phyloP scores from a whole-genome alignment of 306 rosid genomes.

The Argentina anserina region DNA sequence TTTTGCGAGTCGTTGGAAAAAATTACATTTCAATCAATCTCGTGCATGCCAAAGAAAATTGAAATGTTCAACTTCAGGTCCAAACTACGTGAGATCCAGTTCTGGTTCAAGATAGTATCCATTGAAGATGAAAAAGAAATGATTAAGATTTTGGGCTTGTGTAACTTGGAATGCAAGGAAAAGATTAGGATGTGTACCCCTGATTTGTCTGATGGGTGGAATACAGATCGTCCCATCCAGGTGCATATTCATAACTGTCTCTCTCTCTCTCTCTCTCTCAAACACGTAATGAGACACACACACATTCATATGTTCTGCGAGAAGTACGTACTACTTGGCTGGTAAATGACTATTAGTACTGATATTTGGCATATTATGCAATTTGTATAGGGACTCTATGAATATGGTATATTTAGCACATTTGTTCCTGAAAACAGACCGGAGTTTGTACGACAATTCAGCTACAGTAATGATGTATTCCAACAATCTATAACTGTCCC shows the following conservation, averaged over 20 bases:
- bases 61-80: no score
- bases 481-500: neutral
- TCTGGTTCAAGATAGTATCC: neutral
- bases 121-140: neutral
- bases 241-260: no score
- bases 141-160: no score
- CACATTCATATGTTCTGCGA: no score
- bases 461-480: neutral
- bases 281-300: no score
- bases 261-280: no score
- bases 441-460: neutral
- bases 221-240: no score
- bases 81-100: neutral
- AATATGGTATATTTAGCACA: neutral
- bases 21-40: neutral
- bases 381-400: neutral
- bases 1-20: neutral
- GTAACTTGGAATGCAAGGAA: neutral
- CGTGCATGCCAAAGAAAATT: neutral
- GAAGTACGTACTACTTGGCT: no score
- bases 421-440: neutral
- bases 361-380: neutral
- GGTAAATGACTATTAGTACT: no score
- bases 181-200: neutral
- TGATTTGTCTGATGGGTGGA: no score